A percentile compares a stretch with the other conserved stretches of the same genome.
phyloP scores from a whole-genome alignment of 1,139 yeast genomes.

The Candida sanyaensis region DNA sequence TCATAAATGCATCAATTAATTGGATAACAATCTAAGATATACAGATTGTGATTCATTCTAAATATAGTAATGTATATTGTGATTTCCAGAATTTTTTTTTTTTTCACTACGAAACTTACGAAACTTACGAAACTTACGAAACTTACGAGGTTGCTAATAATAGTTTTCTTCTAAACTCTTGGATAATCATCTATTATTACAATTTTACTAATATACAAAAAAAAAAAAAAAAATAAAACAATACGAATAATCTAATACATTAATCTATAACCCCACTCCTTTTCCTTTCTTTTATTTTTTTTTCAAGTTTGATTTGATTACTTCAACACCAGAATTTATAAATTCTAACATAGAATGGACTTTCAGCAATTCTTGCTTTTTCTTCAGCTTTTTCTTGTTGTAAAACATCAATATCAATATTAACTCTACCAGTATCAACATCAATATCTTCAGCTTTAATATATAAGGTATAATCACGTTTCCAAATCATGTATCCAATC shows the following conservation, averaged over 20 bases:
- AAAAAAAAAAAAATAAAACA: no score
- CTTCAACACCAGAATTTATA: constrained; percentile 34
- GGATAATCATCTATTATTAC: no score
- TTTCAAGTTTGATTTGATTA: no score
- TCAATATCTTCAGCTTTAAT: constrained; percentile 41
- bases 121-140: no score
- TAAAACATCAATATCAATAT: constrained; percentile 41
- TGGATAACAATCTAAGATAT: no score
- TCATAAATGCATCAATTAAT: no score
- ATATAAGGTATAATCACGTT: constrained; percentile 32
- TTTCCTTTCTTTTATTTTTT: constrained; percentile 2
- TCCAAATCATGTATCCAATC: constrained; percentile 42
- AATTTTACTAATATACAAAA: background rate
- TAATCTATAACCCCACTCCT: background rate
- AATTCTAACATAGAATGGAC: constrained; percentile 29
- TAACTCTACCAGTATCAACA: constrained; percentile 42
- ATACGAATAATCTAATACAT: background rate
- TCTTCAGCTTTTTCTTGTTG: constrained; percentile 45
- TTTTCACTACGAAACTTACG: no score
- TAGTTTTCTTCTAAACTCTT: no score
- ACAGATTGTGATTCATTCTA: no score
- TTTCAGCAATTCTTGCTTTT: constrained; percentile 31
- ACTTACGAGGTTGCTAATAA: no score
- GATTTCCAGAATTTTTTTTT: no score
- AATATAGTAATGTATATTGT: no score